phyloP scores from a whole-genome alignment of 805 yeast species.

The Candida railenensis region DNA sequence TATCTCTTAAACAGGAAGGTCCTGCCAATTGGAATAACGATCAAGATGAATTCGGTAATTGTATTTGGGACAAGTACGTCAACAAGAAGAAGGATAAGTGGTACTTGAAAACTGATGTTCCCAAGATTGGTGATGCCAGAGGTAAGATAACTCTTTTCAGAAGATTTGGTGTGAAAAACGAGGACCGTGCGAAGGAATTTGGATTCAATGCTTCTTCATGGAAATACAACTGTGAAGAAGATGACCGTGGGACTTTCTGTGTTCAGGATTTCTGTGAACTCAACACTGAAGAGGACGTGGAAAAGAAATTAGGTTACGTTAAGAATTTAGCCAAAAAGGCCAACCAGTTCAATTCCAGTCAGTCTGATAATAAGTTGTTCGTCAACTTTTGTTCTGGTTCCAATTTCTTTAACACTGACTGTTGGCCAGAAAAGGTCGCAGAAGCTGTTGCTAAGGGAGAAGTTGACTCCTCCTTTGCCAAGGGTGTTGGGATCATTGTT shows the following conservation, averaged over 20 bases:
- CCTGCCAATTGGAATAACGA: constrained; percentile 61
- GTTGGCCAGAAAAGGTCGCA: constrained; percentile 75
- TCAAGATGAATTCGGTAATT: constrained; percentile 62
- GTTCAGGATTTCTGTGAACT: constrained; percentile 79
- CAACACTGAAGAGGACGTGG: constrained; percentile 48
- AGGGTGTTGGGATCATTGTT: constrained; percentile 63
- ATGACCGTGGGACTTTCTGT: constrained; percentile 58
- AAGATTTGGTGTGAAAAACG: constrained; percentile 63
- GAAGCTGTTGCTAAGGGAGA: constrained; percentile 45
- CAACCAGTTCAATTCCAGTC: constrained; percentile 43
- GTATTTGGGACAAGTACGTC: constrained; percentile 59
- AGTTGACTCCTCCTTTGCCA: constrained; percentile 47
- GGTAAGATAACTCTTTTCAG: constrained; percentile 69
- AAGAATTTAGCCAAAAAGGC: constrained; percentile 57
- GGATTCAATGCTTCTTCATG: constrained; percentile 72
- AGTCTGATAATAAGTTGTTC: constrained; percentile 52
- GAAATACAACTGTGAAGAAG: constrained; percentile 64
- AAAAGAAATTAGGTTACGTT: constrained; percentile 56
- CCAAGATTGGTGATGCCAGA: constrained; percentile 59
- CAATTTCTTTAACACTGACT: constrained; percentile 64
- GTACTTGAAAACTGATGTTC: constrained; percentile 58
- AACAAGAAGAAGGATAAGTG: constrained; percentile 51
- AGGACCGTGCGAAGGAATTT: constrained; percentile 38
- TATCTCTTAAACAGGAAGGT: constrained; percentile 76
- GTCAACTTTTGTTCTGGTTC: constrained; percentile 75